Evolutionary conservation across 306 rosid genomes (phyloP), one percentile per base, ranked within the genome.

Genomic region (Cicer arietinum): DNA sequence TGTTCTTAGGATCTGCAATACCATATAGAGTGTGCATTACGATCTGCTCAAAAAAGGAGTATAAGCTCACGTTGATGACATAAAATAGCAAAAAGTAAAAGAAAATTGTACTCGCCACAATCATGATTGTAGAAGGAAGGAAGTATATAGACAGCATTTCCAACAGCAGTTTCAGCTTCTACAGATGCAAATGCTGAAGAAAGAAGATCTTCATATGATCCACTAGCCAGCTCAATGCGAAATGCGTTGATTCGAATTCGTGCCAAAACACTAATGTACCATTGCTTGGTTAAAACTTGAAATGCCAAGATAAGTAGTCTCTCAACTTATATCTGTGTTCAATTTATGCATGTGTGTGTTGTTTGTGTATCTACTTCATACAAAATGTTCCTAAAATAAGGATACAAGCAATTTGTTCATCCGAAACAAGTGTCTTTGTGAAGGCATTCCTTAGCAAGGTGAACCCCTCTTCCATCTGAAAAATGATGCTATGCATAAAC

Each of bases 51-150:
- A 57, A 18, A 18, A 60, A 1, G 66, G 10, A 8, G 17, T 40
- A 18, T 14, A 47, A 65, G 58, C 39, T 8, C 50, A 46, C 40
- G 40, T 63, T 20, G 41, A 69, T 17, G 71, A 53, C 44, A 84
- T 47, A 58, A 58, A 40, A 50, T 35, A 13, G 14, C 37, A 16
- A 20, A 16, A 71, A 75, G 70, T 59, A 48, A 45, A 57, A 54
- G 60, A 80, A 7, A 78, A 73, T 44, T 79, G 63, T 56, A 67
- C 85, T 72, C 58, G 83, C 98, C 97, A 76, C 97, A 94, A 43
- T 94, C 96, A 78, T 91, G 98, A 84, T 94, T 94, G 75, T 94
- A 94, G 87, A 94, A 90, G 8, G 97, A 91, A 17, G 96, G 92
- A 68, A 94, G 96, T 77, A 94, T 87, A 74, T 91, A 94, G 62